Evolutionary conservation across 2,329 filamentous ascomycete species (phyloP), one percentile per base, ranked within the genome.

Genomic region (Fusarium buxicola): DNA sequence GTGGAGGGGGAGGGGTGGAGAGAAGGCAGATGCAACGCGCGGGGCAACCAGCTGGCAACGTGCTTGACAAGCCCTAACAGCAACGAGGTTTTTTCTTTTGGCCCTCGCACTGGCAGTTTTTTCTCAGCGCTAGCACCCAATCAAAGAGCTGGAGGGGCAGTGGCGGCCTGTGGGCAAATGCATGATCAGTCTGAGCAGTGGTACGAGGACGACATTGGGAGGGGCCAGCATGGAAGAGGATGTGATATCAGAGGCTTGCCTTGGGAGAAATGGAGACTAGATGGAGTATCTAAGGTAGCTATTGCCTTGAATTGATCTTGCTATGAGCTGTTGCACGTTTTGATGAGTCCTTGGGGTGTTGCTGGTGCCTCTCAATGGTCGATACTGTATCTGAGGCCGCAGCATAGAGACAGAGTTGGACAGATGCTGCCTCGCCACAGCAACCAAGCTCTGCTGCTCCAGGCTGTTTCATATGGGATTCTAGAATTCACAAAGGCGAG

Each of bases 1-100:
- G 59, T 55, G 61, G 63, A 64, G 69, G 59, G 57, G 61, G 62
- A 64, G 69, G 64, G 63, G 69, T 62, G 62, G 58, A 59, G 57
- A 52, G 57, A 57, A 69, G 67, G 54, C 69, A 68, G 61, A 34
- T 62, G 52, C 67, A 55, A 46, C 44, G 74, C 73, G 75, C 74
- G 73, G 73, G 75, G 74, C 75, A 77, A 75, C 61, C 63, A 73
- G 54, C 52, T 54, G 57, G 57, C 52, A 40, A 30, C 38, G 44
- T 35, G 32, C 21, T 58, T 52, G 65, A 51, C 64, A 69, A 75
- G 70, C 75, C 75, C 75, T 77, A 77, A 77, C 74, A 74, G 49
- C 50, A 30, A 27, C 58, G 64, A 73, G 57, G 70, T 73, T 69
- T 69, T 71, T 72, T 69, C 70, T 72, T 69, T 60, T 36, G 40